Evolutionary conservation across 345 rosid genomes (phyloP).

Genomic region (Salix purpurea): DNA sequence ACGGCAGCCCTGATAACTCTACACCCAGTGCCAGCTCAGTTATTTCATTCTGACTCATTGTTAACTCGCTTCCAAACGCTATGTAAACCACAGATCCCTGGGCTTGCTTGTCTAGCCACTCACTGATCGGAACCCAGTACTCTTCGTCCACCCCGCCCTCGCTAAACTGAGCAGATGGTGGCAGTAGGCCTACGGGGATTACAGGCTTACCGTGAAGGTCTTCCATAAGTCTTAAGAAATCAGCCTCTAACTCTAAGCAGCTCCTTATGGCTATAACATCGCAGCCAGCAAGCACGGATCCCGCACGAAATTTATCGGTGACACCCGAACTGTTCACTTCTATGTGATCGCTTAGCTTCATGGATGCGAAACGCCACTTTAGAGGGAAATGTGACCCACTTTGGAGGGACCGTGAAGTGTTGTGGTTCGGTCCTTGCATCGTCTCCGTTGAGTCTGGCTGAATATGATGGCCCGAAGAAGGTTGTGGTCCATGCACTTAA

Average conservation of each 20-base stretch:
- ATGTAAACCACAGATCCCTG: constrained; percentile 4
- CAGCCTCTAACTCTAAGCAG: constrained; percentile 24
- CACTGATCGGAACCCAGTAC: not conserved
- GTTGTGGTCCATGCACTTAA: not conserved
- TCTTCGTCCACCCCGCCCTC: not conserved
- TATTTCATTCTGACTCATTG: not conserved
- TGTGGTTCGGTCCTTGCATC: constrained; percentile 3
- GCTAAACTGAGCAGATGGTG: not conserved
- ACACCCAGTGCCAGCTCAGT: constrained; percentile 9
- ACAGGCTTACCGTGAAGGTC: constrained; percentile 23
- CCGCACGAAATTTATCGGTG: not conserved
- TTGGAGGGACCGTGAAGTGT: constrained; percentile 17
- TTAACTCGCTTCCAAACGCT: constrained; percentile 17
- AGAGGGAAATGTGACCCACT: constrained; percentile 26
- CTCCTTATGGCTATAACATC: constrained; percentile 15
- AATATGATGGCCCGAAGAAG: not conserved
- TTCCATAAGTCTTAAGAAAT: constrained; percentile 13
- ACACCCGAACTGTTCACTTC: not conserved
- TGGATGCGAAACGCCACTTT: constrained; percentile 13
- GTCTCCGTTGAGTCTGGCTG: not conserved
- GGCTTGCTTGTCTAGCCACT: constrained; percentile 11
- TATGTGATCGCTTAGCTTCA: not conserved
- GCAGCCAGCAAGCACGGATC: constrained; percentile 4
- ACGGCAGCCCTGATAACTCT: constrained; percentile 15
- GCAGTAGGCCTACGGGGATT: constrained; percentile 16